Evolutionary conservation across 2,329 filamentous ascomycete genomes (phyloP), one percentile per base, ranked within the genome.

Genomic region (Fusarium begoniae): DNA sequence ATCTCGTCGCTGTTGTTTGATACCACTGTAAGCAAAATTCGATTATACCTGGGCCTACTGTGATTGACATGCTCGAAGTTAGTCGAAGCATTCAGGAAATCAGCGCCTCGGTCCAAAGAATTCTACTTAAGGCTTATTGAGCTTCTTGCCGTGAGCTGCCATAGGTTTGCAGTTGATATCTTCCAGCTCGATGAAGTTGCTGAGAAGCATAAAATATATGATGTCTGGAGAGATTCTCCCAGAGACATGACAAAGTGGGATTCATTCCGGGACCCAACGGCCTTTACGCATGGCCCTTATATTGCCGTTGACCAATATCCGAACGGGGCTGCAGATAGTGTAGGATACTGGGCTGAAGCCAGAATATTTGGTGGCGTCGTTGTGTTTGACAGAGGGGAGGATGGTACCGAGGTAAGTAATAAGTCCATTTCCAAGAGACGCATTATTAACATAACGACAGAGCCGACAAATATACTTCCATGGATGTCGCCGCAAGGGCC

Each of bases 271-370:
- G 22, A 63, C 13, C 64, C 58, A 8, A 58, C 47, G 5, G 64
- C 41, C 6, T 70, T 69, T 41, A 28, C 45, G 24, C 41, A 63
- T 40, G 24, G 44, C 9, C 56, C 55, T 6, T 68, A 67, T 5
- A 44, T 38, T 6, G 41, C 50, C 30, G 28, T n/a, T 24, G 55
- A 70, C 1, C 51, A 66, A 5, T 74, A 70, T 22, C 66, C 63
- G 2, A 37, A 56, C 14, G 66, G 66, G 1, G 8, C 61, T 14
- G 63, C 59, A 8, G 55, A 68, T 44, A 41, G 38, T 12, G 69
- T 56, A n/a, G 66, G 28, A 7, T 70, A 70, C n/a, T 73, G 70
- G 71, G 59, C 58, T 10, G 70, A 73, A 26, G 37, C 41, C 8
- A 62, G 54, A 26, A 65, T 71, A 8, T 61, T 74, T 20, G 70